A percentile compares a stretch with the other conserved stretches of the same genome.
phyloP scores from a whole-genome alignment of 192 early-diverging fungal species.

The Coemansia reversa region DNA sequence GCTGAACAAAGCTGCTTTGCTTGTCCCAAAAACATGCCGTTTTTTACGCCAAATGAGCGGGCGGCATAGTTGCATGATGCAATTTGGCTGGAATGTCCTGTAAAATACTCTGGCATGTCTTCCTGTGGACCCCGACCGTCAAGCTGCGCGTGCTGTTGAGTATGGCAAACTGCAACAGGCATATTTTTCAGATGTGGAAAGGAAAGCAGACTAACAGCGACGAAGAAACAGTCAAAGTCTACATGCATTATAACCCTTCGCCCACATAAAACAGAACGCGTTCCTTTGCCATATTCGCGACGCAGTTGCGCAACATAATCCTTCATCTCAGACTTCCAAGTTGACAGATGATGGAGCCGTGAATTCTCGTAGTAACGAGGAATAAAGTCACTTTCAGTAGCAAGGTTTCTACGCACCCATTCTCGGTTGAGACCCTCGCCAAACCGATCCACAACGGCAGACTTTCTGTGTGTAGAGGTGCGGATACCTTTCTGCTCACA shows the following conservation, averaged over 20 bases:
- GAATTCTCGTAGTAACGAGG: conserved; percentile 66
- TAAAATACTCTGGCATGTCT: background rate
- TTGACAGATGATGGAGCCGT: conserved; percentile 73
- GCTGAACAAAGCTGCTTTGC: conserved; percentile 69
- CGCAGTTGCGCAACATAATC: conserved; percentile 51
- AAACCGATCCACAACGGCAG: conserved; percentile 31
- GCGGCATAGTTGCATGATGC: conserved; percentile 90
- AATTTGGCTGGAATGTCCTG: conserved; percentile 57
- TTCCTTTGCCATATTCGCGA: background rate
- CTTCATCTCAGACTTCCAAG: conserved; percentile 80
- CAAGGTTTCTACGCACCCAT: conserved; percentile 45
- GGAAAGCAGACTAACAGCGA: conserved; percentile 70
- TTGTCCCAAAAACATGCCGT: conserved; percentile 75
- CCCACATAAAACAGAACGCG: background rate
- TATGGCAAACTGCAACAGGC: conserved; percentile 76
- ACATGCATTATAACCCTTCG: conserved; percentile 68
- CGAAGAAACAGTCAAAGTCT: conserved; percentile 96
- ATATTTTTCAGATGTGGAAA: conserved; percentile 63
- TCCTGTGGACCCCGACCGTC: background rate
- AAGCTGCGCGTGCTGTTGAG: conserved; percentile 27
- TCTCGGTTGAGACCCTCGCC: conserved; percentile 38
- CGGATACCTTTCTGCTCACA: background rate
- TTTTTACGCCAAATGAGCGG: conserved; percentile 68
- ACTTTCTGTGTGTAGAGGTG: background rate
- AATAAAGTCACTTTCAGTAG: conserved; percentile 57